Conservation (phyloP, 768 basidiomycete genomes). For the Russula ochroleuca region DNA sequence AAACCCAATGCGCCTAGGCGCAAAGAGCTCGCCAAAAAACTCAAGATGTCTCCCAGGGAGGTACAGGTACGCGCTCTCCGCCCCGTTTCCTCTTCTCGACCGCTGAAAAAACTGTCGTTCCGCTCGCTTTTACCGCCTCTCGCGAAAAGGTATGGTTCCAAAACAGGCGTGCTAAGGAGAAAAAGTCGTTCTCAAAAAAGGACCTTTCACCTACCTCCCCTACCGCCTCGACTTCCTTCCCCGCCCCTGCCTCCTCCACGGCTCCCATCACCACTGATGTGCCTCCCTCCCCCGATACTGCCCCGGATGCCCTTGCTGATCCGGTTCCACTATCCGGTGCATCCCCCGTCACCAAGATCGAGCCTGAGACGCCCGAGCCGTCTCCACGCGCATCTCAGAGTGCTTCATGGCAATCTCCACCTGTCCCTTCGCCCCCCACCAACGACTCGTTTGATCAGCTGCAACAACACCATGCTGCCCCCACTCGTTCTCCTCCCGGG, state of each 20-base stretch:
- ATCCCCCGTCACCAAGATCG: slow-evolving; percentile 23
- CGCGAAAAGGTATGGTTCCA: slow-evolving; percentile 78
- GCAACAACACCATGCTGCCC: slow-evolving; percentile 4
- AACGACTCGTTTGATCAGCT: slow-evolving; percentile 10
- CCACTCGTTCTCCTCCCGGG: slow-evolving; percentile 16
- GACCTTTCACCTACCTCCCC: slow-evolving; percentile 1
- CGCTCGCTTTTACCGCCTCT: slow-evolving; percentile 15
- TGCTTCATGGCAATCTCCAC: slow-evolving; percentile 21
- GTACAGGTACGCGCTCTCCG: slow-evolving; percentile 66
- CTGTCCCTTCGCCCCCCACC: not conserved
- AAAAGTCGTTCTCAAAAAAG: slow-evolving; percentile 37
- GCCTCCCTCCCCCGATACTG: slow-evolving; percentile 6
- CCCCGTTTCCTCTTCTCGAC: not conserved
- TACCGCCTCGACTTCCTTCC: not conserved
- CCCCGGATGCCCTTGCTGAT: slow-evolving; percentile 1
- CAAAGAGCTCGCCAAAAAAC: slow-evolving; percentile 72
- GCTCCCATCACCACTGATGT: not conserved
- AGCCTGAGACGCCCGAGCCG: slow-evolving; percentile 24
- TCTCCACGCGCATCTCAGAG: slow-evolving; percentile 13
- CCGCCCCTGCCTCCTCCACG: not conserved
- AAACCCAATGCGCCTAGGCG: slow-evolving; percentile 84
- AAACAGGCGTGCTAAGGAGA: slow-evolving; percentile 86
- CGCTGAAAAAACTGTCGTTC: not conserved
- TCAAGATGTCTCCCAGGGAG: slow-evolving; percentile 91
- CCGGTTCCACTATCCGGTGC: slow-evolving; percentile 1